Base-by-base conservation (phyloP, 2,329 filamentous ascomycete genomes). In the Colletotrichum chlorophyti region DNA sequence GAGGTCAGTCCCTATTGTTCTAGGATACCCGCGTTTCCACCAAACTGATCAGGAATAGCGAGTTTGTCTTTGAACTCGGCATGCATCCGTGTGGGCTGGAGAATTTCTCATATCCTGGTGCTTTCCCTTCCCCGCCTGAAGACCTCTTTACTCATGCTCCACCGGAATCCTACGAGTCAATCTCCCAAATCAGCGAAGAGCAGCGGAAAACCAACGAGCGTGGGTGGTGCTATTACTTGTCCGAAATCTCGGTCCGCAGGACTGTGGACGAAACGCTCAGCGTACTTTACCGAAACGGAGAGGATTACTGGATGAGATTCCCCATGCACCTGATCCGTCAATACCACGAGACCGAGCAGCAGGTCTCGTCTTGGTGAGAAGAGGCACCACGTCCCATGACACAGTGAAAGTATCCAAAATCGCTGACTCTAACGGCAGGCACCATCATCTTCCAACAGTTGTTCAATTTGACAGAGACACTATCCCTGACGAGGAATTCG, bases 161-260 rank as follows among this genome's bases (percentile, higher is more conserved):
- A 8, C 15, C 23, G 3, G 7, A 27, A 24, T n/a, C n/a, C 17
- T 37, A 38, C 31, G 40, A 32, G 7, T 29, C n/a, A 29, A 42
- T 38, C 51, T 21, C 51, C 31, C 11, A 45, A 31, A 24, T 45
- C 51, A 8, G 31, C n/a, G 32, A 45, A 12, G 15, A 53, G 23
- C 29, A 51, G 24, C 38, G 53, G 52, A 61, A 63, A 0, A 72
- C 76, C 4, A 74, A 78, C 49, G 78, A 83, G 62, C 72, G 78
- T 26, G 80, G 79, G 0, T 79, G 79, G 0, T 72, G 82, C 0
- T 83, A 83, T 64, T 82, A 83, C 47, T 70, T 83, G 2, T 80
- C 80, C 3, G 83, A 79, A 27, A 81, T 83, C 29, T 81, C 76
- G 4, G 79, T 81, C 71, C 70, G 79, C 0, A 71, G 78, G 6